Evolutionary conservation across 225 moss, liverwort and hornwort species (phyloP).

Genomic region (Sphagnum contortum): DNA sequence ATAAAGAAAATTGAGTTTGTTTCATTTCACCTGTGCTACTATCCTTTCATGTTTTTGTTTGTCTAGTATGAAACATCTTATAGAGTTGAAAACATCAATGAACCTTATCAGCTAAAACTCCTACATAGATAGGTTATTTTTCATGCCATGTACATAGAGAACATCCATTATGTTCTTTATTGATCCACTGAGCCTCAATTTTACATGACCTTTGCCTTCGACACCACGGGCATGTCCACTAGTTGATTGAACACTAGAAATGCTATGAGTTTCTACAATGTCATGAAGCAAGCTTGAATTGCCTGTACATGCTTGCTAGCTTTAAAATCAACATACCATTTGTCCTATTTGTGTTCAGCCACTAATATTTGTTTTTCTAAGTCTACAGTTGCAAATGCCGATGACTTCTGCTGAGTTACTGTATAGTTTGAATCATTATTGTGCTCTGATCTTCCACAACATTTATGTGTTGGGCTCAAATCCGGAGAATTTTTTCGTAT

Average conservation of each 20-base stretch:
- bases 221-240: conserved; percentile 1
- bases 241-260: background rate
- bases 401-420: background rate
- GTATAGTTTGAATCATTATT: background rate
- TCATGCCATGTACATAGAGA: conserved; percentile 3
- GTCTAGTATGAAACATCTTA: background rate
- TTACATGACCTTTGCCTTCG: background rate
- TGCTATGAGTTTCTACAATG: background rate
- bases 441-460: background rate
- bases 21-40: background rate
- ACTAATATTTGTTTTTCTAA: background rate
- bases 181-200: conserved; percentile 2
- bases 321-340: background rate
- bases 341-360: background rate
- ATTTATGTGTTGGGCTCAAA: background rate
- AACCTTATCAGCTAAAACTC: background rate
- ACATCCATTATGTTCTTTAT: conserved; percentile 1
- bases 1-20: background rate
- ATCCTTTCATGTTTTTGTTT: background rate
- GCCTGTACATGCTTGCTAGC: conserved; percentile 2
- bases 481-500: background rate
- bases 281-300: conserved; percentile 3
- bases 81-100: background rate
- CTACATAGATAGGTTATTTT: background rate
- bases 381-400: background rate